A percentile compares a stretch with the other conserved stretches of the same genome.
Evolutionary conservation across 129 eudicot genomes (phyloP).

Genomic region (Pseudognaphalium luteoalbum): DNA sequence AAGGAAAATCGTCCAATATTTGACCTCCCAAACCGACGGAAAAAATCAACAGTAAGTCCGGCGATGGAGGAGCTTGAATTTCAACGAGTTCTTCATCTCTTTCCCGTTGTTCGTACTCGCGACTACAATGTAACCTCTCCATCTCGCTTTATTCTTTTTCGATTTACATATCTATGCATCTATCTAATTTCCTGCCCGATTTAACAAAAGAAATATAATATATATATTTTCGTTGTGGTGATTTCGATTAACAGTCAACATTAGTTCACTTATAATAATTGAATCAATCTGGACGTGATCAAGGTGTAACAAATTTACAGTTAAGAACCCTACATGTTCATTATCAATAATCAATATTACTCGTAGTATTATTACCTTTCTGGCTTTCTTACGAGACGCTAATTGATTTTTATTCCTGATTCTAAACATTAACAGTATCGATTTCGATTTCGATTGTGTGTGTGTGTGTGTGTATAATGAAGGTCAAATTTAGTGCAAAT

Average conservation of each 20-base stretch:
- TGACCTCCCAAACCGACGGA: no score
- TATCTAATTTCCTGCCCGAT: neutral
- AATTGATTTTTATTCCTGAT: neutral
- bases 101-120: conserved; percentile 46
- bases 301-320: neutral
- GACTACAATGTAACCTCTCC: conserved; percentile 39
- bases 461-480: no score
- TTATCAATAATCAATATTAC: neutral
- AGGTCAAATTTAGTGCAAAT: no score
- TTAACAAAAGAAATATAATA: no score
- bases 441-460: no score
- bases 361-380: neutral
- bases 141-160: neutral
- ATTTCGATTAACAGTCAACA: no score
- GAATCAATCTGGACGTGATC: neutral
- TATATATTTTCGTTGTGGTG: neutral
- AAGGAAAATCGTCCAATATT: no score
- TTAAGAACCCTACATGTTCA: neutral
- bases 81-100: conserved; percentile 44
- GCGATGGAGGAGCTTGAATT: conserved; percentile 46
- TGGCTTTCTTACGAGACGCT: neutral
- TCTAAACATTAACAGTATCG: no score
- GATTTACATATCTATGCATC: neutral
- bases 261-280: neutral
- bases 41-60: neutral